phyloP scores from a whole-genome alignment of 345 rosid genomes.

The Heritiera littoralis region DNA sequence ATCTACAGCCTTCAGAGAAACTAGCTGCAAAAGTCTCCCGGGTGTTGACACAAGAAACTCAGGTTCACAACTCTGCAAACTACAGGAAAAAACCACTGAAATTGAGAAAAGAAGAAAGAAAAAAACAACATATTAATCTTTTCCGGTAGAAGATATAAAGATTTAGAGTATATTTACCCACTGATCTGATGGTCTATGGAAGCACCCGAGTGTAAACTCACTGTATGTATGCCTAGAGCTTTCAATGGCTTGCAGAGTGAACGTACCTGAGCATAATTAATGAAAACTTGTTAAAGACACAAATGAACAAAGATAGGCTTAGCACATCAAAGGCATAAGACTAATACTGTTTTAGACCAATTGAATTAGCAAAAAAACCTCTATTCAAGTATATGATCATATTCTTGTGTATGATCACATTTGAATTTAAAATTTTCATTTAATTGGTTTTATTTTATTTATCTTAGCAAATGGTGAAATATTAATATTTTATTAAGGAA shows the following conservation, averaged over 20 bases:
- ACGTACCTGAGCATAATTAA: conserved; percentile 58
- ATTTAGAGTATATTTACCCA: conserved; percentile 51
- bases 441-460: conserved; percentile 7
- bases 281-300: conserved; percentile 12
- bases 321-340: conserved; percentile 1
- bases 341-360: not conserved
- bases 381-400: not conserved
- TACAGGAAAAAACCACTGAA: conserved; percentile 29
- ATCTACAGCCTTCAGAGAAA: conserved; percentile 67
- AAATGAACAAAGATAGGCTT: not conserved
- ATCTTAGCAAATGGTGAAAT: not conserved
- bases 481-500: not conserved
- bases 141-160: conserved; percentile 8
- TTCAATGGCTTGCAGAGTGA: conserved; percentile 78
- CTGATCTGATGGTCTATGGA: conserved; percentile 73
- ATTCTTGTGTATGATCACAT: not conserved
- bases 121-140: not conserved
- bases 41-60: conserved; percentile 90
- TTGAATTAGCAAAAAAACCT: not conserved
- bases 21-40: conserved; percentile 81
- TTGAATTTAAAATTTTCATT: not conserved
- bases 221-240: conserved; percentile 78
- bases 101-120: conserved; percentile 11
- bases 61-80: conserved; percentile 82
- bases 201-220: conserved; percentile 79